phyloP scores from a whole-genome alignment of 2,329 filamentous ascomycete species.

The Hypomyces perniciosus region DNA sequence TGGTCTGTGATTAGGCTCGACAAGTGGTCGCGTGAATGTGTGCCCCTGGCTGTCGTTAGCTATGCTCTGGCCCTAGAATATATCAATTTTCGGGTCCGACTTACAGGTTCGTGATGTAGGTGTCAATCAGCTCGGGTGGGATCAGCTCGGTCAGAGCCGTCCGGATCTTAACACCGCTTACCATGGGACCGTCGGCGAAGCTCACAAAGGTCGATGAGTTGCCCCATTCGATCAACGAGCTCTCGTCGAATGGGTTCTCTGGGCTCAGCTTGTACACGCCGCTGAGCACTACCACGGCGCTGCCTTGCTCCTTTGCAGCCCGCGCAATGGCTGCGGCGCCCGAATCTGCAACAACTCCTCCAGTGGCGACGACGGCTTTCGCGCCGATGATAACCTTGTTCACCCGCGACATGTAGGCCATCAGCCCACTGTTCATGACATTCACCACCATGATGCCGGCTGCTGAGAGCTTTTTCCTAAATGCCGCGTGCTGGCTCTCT shows the following conservation, averaged over 20 bases:
- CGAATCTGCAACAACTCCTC: constrained; percentile 74
- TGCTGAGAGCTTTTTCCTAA: constrained; percentile 72
- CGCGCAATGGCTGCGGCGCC: constrained; percentile 80
- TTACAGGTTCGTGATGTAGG: constrained; percentile 75
- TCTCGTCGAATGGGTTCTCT: constrained; percentile 77
- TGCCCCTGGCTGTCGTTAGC: constrained; percentile 41
- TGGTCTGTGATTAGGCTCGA: constrained; percentile 69
- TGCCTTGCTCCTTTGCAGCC: constrained; percentile 75
- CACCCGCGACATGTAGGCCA: constrained; percentile 89
- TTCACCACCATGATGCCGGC: constrained; percentile 77
- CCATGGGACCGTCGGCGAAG: constrained; percentile 73
- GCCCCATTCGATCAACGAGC: constrained; percentile 79
- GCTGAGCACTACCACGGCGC: constrained; percentile 80
- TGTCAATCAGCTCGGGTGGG: constrained; percentile 65
- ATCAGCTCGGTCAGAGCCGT: constrained; percentile 81
- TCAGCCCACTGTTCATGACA: constrained; percentile 77
- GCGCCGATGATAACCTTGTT: constrained; percentile 93
- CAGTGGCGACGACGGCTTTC: constrained; percentile 81
- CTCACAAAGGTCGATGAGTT: constrained; percentile 69
- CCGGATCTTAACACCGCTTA: constrained; percentile 70
- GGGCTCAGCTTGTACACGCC: constrained; percentile 94
- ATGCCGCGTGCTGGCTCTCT: constrained; percentile 42
- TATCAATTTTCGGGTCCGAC: constrained; percentile 18
- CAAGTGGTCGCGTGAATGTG: constrained; percentile 65
- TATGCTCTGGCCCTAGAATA: background rate